Conservation (phyloP, 164 flowering plant genomes). For the Nymphaea colorata region DNA sequence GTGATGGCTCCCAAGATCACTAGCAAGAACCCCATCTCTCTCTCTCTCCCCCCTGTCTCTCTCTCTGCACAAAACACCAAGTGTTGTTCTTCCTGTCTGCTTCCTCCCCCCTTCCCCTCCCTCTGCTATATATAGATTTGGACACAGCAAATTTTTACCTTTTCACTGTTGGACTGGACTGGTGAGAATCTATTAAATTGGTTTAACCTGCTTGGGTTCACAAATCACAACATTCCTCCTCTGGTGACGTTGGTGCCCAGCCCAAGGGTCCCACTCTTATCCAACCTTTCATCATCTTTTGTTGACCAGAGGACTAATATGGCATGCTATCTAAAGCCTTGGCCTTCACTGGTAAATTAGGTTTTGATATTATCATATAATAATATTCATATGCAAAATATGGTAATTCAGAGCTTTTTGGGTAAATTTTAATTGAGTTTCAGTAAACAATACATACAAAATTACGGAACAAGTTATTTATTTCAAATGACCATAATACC, state of each 20-base stretch:
- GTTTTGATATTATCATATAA: too few relatives aligned
- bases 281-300: neutral
- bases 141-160: conserved; percentile 11
- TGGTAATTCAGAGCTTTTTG: too few relatives aligned
- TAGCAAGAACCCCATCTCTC: conserved; percentile 49
- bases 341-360: too few relatives aligned
- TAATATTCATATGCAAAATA: too few relatives aligned
- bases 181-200: neutral
- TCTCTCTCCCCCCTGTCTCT: neutral
- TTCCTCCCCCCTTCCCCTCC: neutral
- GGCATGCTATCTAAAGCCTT: too few relatives aligned
- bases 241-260: conserved; percentile 19
- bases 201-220: neutral
- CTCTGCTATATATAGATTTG: neutral
- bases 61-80: neutral
- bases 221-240: neutral
- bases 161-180: conserved; percentile 10
- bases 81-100: conserved; percentile 2
- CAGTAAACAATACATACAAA: too few relatives aligned
- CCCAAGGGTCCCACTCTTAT: neutral
- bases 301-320: neutral
- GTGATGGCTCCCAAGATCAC: conserved; percentile 23
- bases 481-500: too few relatives aligned
- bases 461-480: too few relatives aligned
- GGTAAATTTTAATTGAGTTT: too few relatives aligned